Evolutionary conservation across 2,329 filamentous ascomycete species (phyloP).

Genomic region (Cercospora sp.): DNA sequence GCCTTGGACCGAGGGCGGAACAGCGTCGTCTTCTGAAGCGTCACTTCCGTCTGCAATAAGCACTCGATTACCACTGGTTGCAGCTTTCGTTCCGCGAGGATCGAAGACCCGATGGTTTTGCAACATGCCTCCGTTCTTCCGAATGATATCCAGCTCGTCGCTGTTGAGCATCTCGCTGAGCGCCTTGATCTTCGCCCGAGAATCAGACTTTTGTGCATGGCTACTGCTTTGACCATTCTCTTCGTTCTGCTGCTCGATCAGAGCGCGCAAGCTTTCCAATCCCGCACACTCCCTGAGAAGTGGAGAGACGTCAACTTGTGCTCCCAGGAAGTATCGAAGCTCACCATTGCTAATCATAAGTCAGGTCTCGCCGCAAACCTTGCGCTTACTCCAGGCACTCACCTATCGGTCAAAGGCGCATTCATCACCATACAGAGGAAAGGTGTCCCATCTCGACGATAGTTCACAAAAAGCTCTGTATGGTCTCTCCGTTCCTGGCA

Average conservation of each 20-base stretch:
- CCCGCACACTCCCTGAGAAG: slow-evolving; percentile 65
- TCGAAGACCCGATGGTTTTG: slow-evolving; percentile 8
- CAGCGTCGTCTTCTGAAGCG: slow-evolving; percentile 7
- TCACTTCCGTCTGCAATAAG: slow-evolving; percentile 19
- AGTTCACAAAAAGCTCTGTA: slow-evolving; percentile 74
- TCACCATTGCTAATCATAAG: slow-evolving; percentile 54
- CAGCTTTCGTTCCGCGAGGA: background rate
- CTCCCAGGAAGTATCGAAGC: slow-evolving; percentile 69
- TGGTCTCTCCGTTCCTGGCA: slow-evolving; percentile 64
- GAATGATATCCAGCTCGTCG: slow-evolving; percentile 17
- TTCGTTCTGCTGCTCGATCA: slow-evolving; percentile 11
- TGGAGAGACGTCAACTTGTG: slow-evolving; percentile 69
- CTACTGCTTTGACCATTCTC: slow-evolving; percentile 46
- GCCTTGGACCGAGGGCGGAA: background rate
- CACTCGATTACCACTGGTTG: slow-evolving; percentile 7
- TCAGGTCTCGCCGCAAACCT: too few relatives aligned
- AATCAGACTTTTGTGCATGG: slow-evolving; percentile 29
- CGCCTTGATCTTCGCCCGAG: slow-evolving; percentile 12
- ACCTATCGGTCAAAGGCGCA: slow-evolving; percentile 42
- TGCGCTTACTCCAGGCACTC: background rate
- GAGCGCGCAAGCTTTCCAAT: slow-evolving; percentile 57
- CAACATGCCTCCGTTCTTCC: slow-evolving; percentile 15
- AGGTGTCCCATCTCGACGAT: slow-evolving; percentile 67
- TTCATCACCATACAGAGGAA: slow-evolving; percentile 73
- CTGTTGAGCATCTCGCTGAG: slow-evolving; percentile 21